These are phyloP conservation scores for Limonium bicolor DNA, from an alignment of 148 eudicot species.

Conservation along the genomic window DNA sequence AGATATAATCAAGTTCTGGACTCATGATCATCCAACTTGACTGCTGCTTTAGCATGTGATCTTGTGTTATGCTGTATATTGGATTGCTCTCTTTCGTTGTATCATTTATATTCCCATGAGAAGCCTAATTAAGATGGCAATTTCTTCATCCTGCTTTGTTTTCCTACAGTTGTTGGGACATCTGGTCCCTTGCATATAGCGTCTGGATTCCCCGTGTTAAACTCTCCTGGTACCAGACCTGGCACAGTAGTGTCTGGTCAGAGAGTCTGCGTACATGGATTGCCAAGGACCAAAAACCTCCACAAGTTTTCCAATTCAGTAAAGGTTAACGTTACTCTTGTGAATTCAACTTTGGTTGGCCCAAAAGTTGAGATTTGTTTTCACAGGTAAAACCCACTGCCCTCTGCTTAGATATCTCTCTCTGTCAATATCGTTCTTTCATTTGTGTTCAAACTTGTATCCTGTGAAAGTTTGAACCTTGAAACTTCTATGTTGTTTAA, in stretches of 20 bases:
- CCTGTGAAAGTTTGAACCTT: too few relatives aligned
- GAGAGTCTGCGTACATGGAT: constrained; percentile 54
- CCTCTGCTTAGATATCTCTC: too few relatives aligned
- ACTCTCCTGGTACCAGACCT: constrained; percentile 58
- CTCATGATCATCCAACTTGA: too few relatives aligned
- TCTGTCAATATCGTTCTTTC: too few relatives aligned
- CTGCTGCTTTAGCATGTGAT: too few relatives aligned
- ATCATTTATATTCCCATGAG: too few relatives aligned
- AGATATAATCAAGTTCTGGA: too few relatives aligned
- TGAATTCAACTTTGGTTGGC: constrained; percentile 25
- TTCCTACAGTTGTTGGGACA: constrained; percentile 40
- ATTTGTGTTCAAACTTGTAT: too few relatives aligned
- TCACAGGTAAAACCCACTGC: constrained; percentile 90
- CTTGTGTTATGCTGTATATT: too few relatives aligned
- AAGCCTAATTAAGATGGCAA: too few relatives aligned
- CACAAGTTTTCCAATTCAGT: constrained; percentile 44
- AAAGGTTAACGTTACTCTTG: constrained; percentile 42
- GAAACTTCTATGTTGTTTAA: too few relatives aligned
- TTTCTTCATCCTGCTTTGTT: constrained; percentile 5
- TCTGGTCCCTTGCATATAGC: constrained; percentile 22
- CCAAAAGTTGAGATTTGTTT: constrained; percentile 66
- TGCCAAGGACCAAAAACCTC: constrained; percentile 49
- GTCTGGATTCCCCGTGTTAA: constrained; percentile 30
- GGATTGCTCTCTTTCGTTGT: too few relatives aligned
- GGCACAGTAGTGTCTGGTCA: constrained; percentile 34